Evolutionary conservation across 805 yeast genomes (phyloP), one percentile per base, ranked within the genome.

Genomic region (Wickerhamomyces queroliae): DNA sequence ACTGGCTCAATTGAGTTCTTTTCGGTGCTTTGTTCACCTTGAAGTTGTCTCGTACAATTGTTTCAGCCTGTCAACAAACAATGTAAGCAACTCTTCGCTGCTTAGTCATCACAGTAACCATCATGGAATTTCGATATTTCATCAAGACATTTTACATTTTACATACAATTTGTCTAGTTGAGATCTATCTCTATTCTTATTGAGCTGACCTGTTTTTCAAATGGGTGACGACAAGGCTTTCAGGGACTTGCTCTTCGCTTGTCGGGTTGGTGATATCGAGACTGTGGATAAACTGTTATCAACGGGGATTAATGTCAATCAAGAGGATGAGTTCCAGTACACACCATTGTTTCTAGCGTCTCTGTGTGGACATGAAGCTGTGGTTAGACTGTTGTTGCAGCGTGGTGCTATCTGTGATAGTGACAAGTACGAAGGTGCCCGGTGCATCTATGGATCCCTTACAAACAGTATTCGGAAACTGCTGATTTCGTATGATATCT

Each of bases 371-470:
- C 91, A 84, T 56, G 70, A 69, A 44, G 64, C 63, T 1, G 69
- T 85, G 5, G 93, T 85, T n/a, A 66, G 63, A 38, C 56, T 79
- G 36, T 61, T 85, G 18, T 62, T 85, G 9, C 68, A 73, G 33
- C 61, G 77, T 33, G 95, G 95, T 7, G 88, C 93, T 0, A 68
- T 78, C 7, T 83, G 91, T 56, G 90, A 83, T 56, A 69, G 87
- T 51, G 91, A 84, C 53, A 80, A 89, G n/a, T 78, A 78, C 52
- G 85, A 83, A 56, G 93, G 95, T 3, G 86, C 82, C 11, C 67
- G 84, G 33, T 83, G 91, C 47, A 68, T 84, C 2, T 83, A 85
- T 52, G 93, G 90, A 2, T 93, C 95, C 0, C 59, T 85, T 40
- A 85, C 72, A 15, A 88, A 83, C 52, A 56, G 64, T 4, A 85